Base-by-base conservation (phyloP, 2,329 filamentous ascomycete species). In the Beauveria pseudobassiana region DNA sequence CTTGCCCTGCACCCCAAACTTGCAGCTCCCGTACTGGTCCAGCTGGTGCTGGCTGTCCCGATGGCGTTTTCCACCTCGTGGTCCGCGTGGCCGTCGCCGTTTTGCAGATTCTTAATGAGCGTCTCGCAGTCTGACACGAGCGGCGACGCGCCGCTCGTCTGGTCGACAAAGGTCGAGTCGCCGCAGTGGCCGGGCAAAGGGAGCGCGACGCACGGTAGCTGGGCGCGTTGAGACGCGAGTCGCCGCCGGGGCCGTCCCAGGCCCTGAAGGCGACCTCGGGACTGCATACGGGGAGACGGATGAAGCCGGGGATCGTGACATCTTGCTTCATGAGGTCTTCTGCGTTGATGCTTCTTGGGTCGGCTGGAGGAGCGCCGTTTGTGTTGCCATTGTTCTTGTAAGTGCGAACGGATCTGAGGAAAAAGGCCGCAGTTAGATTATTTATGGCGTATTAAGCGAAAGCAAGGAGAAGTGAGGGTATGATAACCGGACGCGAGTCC, bases 181-280 rank as follows among this genome's bases (percentile, higher is more conserved):
- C 67, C 62, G 64, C 74, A 73, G 57, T 67, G 18, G 66, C 69
- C 63, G 50, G 54, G 64, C 59, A 63, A 65, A 20, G 64, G 12
- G n/a, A 28, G 62, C 20, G 68, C 62, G 63, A 71, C 64, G 67
- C 75, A 77, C 1, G 74, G 63, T 69, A 77, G 64, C 70, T 70
- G 66, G 50, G 54, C 26, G 54, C 18, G 26, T 22, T 53, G 50
- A 40, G n/a, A 18, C 26, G 26, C 43, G 54, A 30, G 54, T 50
- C 30, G 34, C 46, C 46, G 26, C 46, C 45, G 2, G 50, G 50
- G 7, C 50, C 50, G 43, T 58, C 55, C 55, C 55, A 58, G 20
- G 55, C 45, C 28, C 9, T 49, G n/a, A 34, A 49, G n/a, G 55
- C 55, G 10, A 43, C 9, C 14, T 49, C 46, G 24, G 46, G 46